Base-by-base conservation (phyloP, 2,329 filamentous ascomycete genomes). In the Ophidiomyces ophidiicola region DNA sequence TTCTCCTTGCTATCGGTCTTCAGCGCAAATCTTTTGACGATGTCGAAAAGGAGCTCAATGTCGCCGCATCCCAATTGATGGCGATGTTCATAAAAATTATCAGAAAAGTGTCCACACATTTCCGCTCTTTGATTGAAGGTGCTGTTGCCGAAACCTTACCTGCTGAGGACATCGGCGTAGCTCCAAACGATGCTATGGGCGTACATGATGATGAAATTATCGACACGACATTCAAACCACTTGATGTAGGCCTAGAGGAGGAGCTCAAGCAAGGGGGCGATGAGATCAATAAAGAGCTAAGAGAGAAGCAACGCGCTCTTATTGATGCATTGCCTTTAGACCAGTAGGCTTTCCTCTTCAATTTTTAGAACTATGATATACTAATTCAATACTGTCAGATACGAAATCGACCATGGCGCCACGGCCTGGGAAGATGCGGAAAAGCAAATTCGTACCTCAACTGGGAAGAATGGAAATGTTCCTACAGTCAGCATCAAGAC, bases 81-180 rank as follows among this genome's bases (percentile, higher is more conserved):
- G 87, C 88, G 44, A 93, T 96, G 81, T 96, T 98, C 61, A 84
- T 94, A 59, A 98, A 98, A 69, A 81, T 94, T 44, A 72, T 94
- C 44, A 77, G 86, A 48, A 96, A 96, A 66, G 72, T 94, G 26
- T 82, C 82, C 2, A 70, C 73, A 2, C 75, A 87, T 55, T 90
- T 98, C 62, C 74, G 78, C 21, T 66, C 70, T 3, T 62, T 96
- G 1, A 71, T 94, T 2, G 75, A 85, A 29, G 76, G 75, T 3
- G 85, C 83, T 0, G 78, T 80, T 7, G 78, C 76, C 41, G 74
- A 76, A 1, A 69, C 75, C 32, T 66, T 87, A 51, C 80, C 80
- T 3, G 63, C 67, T 31, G 59, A 69, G 2, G 68, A 73, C 39
- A 52, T 57, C 7, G 58, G 62, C 41, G 42, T 48, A 24, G 43